Evolutionary conservation across 371 early-diverging fungal species (phyloP), one percentile per base, ranked within the genome.

Genomic region (Rhizopus stolonifer): DNA sequence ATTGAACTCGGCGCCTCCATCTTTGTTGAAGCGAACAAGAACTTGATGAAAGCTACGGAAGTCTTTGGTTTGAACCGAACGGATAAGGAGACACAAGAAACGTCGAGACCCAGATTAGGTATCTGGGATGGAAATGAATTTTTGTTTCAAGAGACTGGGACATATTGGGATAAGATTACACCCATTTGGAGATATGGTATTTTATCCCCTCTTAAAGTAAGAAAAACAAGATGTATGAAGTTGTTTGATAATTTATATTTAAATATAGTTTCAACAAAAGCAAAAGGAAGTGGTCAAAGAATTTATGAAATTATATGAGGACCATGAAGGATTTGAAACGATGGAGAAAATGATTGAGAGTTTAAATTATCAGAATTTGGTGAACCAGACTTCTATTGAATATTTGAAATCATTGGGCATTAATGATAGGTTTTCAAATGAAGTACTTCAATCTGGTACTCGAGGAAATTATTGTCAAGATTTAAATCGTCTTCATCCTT

Each of bases 381-480:
- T 72, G 0, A 60, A 80, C 21, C 33, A 51, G 14, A 60, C 76
- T 15, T 73, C 83, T 6, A 45, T 63, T 6, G 52, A 57, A 13
- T 83, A 73, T 49, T 56, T 83, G n/a, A 56, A 64, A 24, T 47
- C 59, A 21, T 46, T 64, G 13, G 60, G 67, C 0, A 62, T 83
- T 33, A 49, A 58, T 19, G 52, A 54, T 1, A 42, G 36, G 0
- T 86, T 77, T 49, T 50, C 63, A 1, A 42, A 67, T 11, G 83
- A 86, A 52, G 64, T 86, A 4, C 55, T 86, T 4, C 83, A 86
- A 19, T 72, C 80, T 4, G 77, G 82, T 1, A 81, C 83, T 3
- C 67, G 90, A 6, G 87, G 84, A 24, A 90, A 90, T 51, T 90
- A 90, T 51, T 87, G 81, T 4, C 86, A 85, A 32, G 80, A 87